Evolutionary conservation across 1,284 basidiomycete genomes (phyloP).

Genomic region (Malassezia slooffiae): DNA sequence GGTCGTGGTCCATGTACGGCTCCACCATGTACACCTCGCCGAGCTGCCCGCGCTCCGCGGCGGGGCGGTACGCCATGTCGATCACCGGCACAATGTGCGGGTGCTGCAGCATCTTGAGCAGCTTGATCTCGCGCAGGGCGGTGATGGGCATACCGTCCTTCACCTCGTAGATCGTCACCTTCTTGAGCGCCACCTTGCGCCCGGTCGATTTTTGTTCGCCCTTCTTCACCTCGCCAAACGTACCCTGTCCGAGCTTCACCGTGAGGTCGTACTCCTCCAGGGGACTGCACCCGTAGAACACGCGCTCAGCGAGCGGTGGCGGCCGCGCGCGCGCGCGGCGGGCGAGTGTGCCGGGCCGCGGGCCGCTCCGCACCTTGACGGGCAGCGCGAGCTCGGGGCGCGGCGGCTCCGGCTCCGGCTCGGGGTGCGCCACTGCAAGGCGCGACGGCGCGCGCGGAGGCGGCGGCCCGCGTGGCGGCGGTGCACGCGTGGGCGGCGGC

Average conservation of each 20-base stretch:
- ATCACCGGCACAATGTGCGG: slow-evolving; percentile 73
- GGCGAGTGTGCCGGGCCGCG: slow-evolving; percentile 11
- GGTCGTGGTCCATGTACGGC: slow-evolving; percentile 98
- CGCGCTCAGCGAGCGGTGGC: slow-evolving; percentile 27
- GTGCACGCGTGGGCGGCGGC: not conserved
- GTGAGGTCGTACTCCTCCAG: slow-evolving; percentile 39
- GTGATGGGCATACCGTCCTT: slow-evolving; percentile 93
- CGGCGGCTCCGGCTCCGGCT: not conserved
- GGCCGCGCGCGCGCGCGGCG: slow-evolving; percentile 15
- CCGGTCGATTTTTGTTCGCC: slow-evolving; percentile 50
- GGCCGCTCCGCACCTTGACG: slow-evolving; percentile 9
- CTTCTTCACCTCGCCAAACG: slow-evolving; percentile 47
- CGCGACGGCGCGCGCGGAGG: not conserved
- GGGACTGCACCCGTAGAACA: slow-evolving; percentile 33
- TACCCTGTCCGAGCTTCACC: slow-evolving; percentile 40
- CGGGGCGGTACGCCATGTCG: slow-evolving; percentile 64
- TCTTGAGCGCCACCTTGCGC: slow-evolving; percentile 72
- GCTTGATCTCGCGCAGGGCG: slow-evolving; percentile 93
- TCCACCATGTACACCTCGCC: slow-evolving; percentile 86
- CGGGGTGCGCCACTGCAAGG: not conserved
- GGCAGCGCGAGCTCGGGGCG: slow-evolving; percentile 2
- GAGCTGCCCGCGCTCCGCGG: slow-evolving; percentile 47
- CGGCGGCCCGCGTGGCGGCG: not conserved
- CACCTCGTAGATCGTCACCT: slow-evolving; percentile 89
- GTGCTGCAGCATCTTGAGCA: slow-evolving; percentile 79